Conservation (phyloP, 1,139 yeast species). For the Protomyces arabidopsidicola region DNA sequence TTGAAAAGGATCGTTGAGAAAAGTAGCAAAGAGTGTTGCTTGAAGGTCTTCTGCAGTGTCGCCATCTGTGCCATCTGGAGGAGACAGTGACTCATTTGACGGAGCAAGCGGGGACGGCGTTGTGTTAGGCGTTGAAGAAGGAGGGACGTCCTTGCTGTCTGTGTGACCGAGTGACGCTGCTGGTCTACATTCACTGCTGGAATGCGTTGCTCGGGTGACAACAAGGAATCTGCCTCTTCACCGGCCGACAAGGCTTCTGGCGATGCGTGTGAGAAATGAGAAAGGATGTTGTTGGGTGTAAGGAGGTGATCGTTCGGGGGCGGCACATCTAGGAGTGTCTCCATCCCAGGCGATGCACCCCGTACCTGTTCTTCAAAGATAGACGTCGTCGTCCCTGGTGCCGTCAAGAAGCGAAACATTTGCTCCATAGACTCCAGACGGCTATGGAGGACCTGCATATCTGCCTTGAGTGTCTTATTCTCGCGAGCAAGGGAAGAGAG, state of each 20-base stretch:
- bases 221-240: not conserved
- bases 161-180: slow-evolving; percentile 20
- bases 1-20: not conserved
- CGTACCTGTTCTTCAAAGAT: not conserved
- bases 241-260: not conserved
- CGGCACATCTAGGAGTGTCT: not conserved
- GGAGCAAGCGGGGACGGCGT: slow-evolving; percentile 10
- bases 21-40: not conserved
- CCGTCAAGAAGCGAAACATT: slow-evolving; percentile 3
- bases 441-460: not conserved
- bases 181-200: slow-evolving; percentile 28
- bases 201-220: slow-evolving; percentile 21
- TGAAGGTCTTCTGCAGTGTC: not conserved
- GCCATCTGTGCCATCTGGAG: not conserved
- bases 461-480: not conserved
- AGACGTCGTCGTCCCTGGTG: not conserved
- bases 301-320: not conserved
- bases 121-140: not conserved
- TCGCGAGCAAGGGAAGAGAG: slow-evolving; percentile 8
- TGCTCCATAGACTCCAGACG: slow-evolving; percentile 18
- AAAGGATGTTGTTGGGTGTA: not conserved
- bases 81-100: not conserved
- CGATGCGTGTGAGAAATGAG: not conserved
- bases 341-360: not conserved
- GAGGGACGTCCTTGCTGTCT: not conserved